Evolutionary conservation across 306 rosid species (phyloP).

Genomic region (Abrus precatorius): DNA sequence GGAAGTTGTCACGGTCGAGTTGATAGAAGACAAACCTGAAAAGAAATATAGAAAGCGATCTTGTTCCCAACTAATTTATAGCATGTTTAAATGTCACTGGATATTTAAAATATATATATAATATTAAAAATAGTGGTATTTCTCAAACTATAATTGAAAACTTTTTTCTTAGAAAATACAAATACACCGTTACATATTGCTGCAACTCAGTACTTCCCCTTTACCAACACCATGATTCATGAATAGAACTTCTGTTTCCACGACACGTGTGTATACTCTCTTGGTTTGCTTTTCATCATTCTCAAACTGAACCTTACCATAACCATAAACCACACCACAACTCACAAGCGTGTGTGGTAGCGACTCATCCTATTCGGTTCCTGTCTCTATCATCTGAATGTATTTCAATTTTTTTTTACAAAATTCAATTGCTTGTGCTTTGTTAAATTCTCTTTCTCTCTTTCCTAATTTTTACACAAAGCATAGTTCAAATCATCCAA

Average conservation of each 20-base stretch:
- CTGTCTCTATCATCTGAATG: constrained; percentile 10
- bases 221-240: neutral
- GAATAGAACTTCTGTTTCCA: constrained; percentile 22
- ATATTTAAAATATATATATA: neutral
- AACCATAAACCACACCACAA: neutral
- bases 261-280: constrained; percentile 34
- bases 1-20: neutral
- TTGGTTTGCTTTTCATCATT: neutral
- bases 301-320: neutral
- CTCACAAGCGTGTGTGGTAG: constrained; percentile 17
- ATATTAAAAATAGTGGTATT: no score
- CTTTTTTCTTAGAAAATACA: neutral
- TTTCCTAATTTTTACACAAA: neutral
- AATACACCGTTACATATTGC: neutral
- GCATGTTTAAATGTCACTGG: neutral
- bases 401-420: neutral
- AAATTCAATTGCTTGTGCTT: neutral
- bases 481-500: neutral
- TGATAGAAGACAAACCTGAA: neutral
- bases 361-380: constrained; percentile 28
- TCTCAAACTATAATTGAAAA: no score
- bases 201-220: neutral
- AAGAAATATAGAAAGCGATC: neutral
- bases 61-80: neutral
- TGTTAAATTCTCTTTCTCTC: neutral